These are phyloP conservation scores for Eutrema salsugineum DNA, from an alignment of 441 rosid genomes.

Conservation along the genomic window DNA sequence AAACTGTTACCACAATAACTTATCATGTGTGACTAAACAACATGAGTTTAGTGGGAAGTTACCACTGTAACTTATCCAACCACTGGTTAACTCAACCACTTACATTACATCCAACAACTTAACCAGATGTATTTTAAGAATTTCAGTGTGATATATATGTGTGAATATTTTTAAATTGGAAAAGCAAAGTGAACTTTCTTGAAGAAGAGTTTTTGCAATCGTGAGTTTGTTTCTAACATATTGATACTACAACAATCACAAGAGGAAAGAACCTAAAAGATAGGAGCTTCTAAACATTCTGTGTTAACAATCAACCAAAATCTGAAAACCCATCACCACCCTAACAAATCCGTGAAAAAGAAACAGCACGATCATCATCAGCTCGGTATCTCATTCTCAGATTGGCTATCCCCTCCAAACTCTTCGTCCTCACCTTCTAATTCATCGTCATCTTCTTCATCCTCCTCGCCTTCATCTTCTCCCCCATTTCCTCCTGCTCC, in stretches of 20 bases:
- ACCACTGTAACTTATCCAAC: background rate
- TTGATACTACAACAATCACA: conserved; percentile 32
- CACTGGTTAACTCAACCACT: background rate
- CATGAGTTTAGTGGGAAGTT: background rate
- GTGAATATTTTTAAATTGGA: background rate
- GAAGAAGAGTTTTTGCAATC: conserved; percentile 20
- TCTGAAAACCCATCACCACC: conserved; percentile 12
- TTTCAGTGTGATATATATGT: background rate
- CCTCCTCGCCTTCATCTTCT: conserved; percentile 18
- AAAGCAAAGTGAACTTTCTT: conserved; percentile 12
- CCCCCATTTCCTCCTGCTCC: conserved; percentile 42
- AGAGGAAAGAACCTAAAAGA: conserved; percentile 17
- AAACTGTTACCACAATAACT: too few species aligned
- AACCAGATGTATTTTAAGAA: background rate
- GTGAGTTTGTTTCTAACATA: conserved; percentile 10
- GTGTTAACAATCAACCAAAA: conserved; percentile 27
- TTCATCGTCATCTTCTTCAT: conserved; percentile 13
- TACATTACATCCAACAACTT: background rate
- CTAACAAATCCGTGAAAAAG: conserved; percentile 16
- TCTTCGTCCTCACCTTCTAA: conserved; percentile 34
- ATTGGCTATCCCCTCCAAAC: conserved; percentile 45
- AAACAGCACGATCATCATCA: conserved; percentile 28
- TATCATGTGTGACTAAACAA: background rate
- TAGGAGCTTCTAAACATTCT: conserved; percentile 20
- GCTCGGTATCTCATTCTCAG: conserved; percentile 44